These are phyloP conservation scores for Cucumis sativus DNA, from an alignment of 306 rosid genomes.

Conservation along the genomic window Cucumber_9930_V3 NC_026657.2:24634001-24634500, in stretches of 20 bases:
- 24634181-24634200: conserved; percentile 23
- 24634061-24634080: conserved; percentile 22
- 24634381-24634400: background rate
- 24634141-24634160: conserved; percentile 32
- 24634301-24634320: background rate
- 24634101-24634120: conserved; percentile 55
- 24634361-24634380: background rate
- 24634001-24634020: conserved; percentile 34
- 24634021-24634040: conserved; percentile 27
- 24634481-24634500: background rate
- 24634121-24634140: conserved; percentile 33
- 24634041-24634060: conserved; percentile 14
- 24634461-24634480: background rate
- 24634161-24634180: conserved; percentile 29
- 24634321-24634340: background rate
- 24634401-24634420: conserved; percentile 3
- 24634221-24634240: conserved; percentile 47
- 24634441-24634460: background rate
- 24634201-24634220: conserved; percentile 19
- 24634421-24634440: background rate
- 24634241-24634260: conserved; percentile 85
- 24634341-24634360: background rate
- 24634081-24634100: conserved; percentile 33
- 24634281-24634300: conserved; percentile 73
- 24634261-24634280: conserved; percentile 66